These are phyloP conservation scores for Fusarium sororula DNA, from an alignment of 2,329 filamentous ascomycete species.

Conservation along the genomic window DNA sequence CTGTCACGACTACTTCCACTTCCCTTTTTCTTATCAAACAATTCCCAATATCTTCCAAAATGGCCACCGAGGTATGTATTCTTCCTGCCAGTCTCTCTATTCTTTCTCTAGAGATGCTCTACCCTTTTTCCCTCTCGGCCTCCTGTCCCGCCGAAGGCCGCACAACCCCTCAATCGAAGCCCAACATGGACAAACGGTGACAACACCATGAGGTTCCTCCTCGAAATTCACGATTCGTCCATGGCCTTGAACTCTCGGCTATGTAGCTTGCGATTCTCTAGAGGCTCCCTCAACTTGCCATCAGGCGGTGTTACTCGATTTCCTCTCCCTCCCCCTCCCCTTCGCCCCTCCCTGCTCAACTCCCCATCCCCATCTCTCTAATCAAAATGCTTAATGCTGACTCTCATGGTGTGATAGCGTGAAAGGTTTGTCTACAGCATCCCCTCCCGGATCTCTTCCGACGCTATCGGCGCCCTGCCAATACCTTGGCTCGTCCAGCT, in stretches of 20 bases:
- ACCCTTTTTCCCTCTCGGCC: conserved; percentile 36
- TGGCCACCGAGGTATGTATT: conserved; percentile 49
- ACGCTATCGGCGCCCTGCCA: conserved; percentile 19
- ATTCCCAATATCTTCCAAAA: conserved; percentile 40
- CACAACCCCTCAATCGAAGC: conserved; percentile 44
- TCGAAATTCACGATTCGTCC: conserved; percentile 4
- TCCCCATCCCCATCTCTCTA: conserved; percentile 16
- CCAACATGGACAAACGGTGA: conserved; percentile 16
- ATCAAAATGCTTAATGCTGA: conserved; percentile 46
- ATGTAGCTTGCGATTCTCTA: conserved; percentile 6
- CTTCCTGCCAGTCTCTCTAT: conserved; percentile 13
- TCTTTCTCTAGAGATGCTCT: conserved; percentile 7
- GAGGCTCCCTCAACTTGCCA: background rate
- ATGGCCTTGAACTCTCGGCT: background rate
- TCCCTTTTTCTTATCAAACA: conserved; percentile 32
- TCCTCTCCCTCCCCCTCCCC: background rate
- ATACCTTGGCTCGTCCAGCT: conserved; percentile 30
- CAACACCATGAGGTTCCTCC: conserved; percentile 21
- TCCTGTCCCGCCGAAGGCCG: conserved; percentile 28
- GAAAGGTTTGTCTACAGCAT: conserved; percentile 67
- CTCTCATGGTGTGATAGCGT: conserved; percentile 61
- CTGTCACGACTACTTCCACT: conserved; percentile 26
- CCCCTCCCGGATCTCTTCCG: conserved; percentile 22
- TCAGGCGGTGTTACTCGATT: background rate
- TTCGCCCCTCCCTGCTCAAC: conserved; percentile 3